Evolutionary conservation across 1,139 yeast genomes (phyloP), one percentile per base, ranked within the genome.

Genomic region (Pichia sp.): DNA sequence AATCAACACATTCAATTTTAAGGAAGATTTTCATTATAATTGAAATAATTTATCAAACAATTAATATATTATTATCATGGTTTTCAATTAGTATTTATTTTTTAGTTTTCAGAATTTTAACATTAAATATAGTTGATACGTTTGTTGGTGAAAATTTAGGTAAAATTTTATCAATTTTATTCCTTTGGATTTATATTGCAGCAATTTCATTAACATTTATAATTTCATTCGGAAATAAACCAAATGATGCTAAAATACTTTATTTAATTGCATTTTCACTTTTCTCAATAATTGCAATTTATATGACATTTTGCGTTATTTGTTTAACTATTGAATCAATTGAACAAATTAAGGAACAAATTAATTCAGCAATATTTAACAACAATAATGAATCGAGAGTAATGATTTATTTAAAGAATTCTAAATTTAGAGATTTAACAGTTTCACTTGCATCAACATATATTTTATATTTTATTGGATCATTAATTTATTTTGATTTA

Each of bases 141-240:
- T 41, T 50, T 22, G 47, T 56, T 25, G 60, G 73, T 42, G 71
- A 74, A 57, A 67, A 72, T 4, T 76, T 73, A 17, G 69, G 96
- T 35, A 77, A 77, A 43, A 69, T 83, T 11, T 68, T 89, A 25
- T 79, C 93, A 4, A 88, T 84, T 21, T 72, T 89, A 0, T 83
- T 91, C 57, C 63, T 89, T 20, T 91, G 97, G 96, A 64, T 89
- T 35, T 91, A 91, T 58, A 73, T 86, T 38, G 82, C 85, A 3
- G 84, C 94, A n/a, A 63, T 91, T 17, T 81, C 83, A 10, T 78
- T 95, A 9, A 86, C 95, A 15, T 91, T 91, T 60, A 88, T 91
- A 43, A 68, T 91, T 48, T 81, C 96, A 42, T 82, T 91, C 61
- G 98, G 98, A 56, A 91, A 91, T 59, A 81, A 88, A 43, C 98